Evolutionary conservation across 2,329 filamentous ascomycete genomes (phyloP), one percentile per base, ranked within the genome.

Genomic region (Arthrobotrys pseudoclavata): DNA sequence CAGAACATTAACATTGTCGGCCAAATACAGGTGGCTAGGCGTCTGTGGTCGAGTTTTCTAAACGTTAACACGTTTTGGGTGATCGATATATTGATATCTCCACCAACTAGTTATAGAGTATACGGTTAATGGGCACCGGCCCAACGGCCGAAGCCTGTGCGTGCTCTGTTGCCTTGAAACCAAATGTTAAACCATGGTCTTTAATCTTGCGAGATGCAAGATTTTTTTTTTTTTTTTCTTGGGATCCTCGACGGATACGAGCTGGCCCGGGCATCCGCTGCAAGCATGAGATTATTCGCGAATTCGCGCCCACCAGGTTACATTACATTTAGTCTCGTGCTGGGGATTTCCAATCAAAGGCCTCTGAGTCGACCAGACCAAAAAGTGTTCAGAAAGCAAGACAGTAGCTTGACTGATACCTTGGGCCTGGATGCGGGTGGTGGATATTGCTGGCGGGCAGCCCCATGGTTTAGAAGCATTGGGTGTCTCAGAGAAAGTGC

Each of bases 241-340:
- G 50, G 40, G 26, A 42, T 47, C 42, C 22, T 68, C 48, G 69
- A 62, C 69, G 69, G 69, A 74, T 67, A 74, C 62, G 50, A 64
- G 52, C 69, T 60, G 61, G 45, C 69, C 69, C 61, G 62, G 40
- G 60, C 50, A 64, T 64, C 68, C 68, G 68, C 57, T 71, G 48
- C 68, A 55, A 53, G 68, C 68, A 70, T 70, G 55, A 63, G 68
- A 47, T 52, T 48, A 40, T 40, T 40, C 37, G 37, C 37, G 37
- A 18, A 47, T 61, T 45, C 18, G 40, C 57, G 52, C 42, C 55
- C 50, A 26, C 63, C 50, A 42, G 62, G 47, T 50, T 50, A 50
- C 47, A 50, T 31, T 29, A 42, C 52, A 57, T 57, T 37, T 34
- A 34, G 34, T 24, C 34, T 42, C 53, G 31, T 55, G 52, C 37